phyloP scores from a whole-genome alignment of 1,284 basidiomycete genomes.

The Vanrija sp. region DNA sequence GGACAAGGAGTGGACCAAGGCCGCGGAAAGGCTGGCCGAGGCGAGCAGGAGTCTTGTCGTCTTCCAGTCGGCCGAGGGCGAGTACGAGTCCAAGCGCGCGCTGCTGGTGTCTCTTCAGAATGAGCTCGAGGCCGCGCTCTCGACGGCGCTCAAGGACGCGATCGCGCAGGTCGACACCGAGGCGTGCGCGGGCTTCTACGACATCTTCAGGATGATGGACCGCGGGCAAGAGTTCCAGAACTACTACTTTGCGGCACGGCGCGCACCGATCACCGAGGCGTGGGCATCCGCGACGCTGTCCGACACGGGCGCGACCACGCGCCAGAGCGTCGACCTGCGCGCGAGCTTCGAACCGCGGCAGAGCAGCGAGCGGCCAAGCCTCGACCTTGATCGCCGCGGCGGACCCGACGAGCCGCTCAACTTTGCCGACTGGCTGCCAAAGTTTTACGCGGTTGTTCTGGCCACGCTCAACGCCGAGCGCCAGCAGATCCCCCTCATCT shows the following conservation, averaged over 20 bases:
- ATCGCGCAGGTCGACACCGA: conserved; percentile 68
- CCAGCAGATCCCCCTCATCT: conserved; percentile 69
- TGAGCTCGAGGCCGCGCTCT: conserved; percentile 82
- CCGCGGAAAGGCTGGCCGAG: conserved; percentile 80
- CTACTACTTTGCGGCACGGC: conserved; percentile 82
- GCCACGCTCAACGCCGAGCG: conserved; percentile 64
- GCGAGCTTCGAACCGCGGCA: not conserved
- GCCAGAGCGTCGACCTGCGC: no score
- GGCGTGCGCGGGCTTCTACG: conserved; percentile 57
- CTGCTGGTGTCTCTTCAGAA: conserved; percentile 88
- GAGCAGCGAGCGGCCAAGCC: conserved; percentile 11
- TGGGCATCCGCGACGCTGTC: conserved; percentile 58
- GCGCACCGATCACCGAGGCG: conserved; percentile 59
- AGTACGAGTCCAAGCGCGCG: conserved; percentile 76
- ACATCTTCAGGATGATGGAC: conserved; percentile 83
- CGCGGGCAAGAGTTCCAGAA: conserved; percentile 83
- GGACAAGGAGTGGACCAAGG: conserved; percentile 65
- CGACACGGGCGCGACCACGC: not conserved
- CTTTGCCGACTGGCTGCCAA: conserved; percentile 65
- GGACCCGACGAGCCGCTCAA: conserved; percentile 27
- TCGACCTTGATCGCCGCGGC: conserved; percentile 19
- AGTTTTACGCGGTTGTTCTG: conserved; percentile 60
- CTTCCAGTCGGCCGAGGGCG: conserved; percentile 75
- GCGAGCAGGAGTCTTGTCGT: conserved; percentile 80
- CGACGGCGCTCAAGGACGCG: conserved; percentile 75